Conservation (phyloP, 1,284 basidiomycete species). For the Malassezia obtusa region DNA sequence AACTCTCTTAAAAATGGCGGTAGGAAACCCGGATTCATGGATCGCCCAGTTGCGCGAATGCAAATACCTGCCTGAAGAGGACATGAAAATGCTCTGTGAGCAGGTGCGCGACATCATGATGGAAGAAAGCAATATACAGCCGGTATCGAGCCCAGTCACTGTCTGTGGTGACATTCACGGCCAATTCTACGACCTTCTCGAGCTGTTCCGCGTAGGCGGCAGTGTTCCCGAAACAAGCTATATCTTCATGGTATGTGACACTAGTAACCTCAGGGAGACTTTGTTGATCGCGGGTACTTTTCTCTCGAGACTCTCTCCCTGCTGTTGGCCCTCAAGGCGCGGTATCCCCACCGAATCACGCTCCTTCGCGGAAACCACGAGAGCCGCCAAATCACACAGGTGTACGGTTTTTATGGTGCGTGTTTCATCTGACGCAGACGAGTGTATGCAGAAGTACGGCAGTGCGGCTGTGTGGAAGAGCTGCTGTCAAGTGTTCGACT, state of each 20-base stretch:
- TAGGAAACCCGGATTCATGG: conserved; percentile 38
- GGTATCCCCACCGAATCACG: conserved; percentile 85
- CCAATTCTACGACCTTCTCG: conserved; percentile 89
- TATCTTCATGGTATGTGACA: conserved; percentile 74
- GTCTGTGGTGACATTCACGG: conserved; percentile 91
- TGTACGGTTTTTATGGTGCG: conserved; percentile 92
- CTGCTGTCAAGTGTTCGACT: conserved; percentile 80
- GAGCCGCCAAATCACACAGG: conserved; percentile 89
- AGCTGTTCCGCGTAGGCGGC: conserved; percentile 80
- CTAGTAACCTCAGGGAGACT: conserved; percentile 67
- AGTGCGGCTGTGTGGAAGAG: conserved; percentile 56
- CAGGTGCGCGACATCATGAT: conserved; percentile 73
- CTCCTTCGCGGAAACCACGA: conserved; percentile 90
- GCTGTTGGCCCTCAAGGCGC: conserved; percentile 76
- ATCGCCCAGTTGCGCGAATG: conserved; percentile 65
- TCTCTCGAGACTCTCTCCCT: conserved; percentile 90
- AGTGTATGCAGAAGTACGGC: conserved; percentile 62
- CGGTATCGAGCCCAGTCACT: conserved; percentile 78
- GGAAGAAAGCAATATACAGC: conserved; percentile 91
- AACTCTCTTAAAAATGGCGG: neutral
- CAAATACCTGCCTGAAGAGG: conserved; percentile 73
- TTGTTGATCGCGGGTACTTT: conserved; percentile 93
- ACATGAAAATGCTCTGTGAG: conserved; percentile 83
- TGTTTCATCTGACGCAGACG: neutral
- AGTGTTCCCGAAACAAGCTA: conserved; percentile 80